Percentiles rank a stretch among this genome's conserved stretches.
Conservation (phyloP, 2,329 filamentous ascomycete genomes). For the Apiospora aurea region DNA sequence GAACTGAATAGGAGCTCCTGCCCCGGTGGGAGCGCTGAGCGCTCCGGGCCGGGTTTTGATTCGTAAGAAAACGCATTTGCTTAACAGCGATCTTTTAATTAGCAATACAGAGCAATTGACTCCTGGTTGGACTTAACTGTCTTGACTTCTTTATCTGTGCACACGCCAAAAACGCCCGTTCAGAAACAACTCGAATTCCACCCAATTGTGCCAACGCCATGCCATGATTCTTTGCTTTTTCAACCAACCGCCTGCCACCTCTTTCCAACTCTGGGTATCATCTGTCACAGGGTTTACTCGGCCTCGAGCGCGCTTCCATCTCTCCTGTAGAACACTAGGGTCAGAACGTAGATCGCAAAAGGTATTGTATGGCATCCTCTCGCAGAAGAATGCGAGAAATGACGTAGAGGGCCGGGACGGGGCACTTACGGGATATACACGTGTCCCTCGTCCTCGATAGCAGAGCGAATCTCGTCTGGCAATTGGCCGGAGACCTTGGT, state of each 20-base stretch:
- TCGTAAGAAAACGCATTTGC: neutral
- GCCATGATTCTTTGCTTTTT: constrained; percentile 21
- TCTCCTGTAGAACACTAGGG: neutral
- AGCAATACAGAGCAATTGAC: constrained; percentile 22
- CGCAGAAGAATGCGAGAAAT: neutral
- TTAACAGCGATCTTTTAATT: constrained; percentile 6
- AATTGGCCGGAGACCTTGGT: constrained; percentile 89
- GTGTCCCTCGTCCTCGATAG: constrained; percentile 69
- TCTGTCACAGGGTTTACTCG: constrained; percentile 18
- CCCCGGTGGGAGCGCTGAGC: neutral
- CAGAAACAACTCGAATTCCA: constrained; percentile 2
- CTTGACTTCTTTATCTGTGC: constrained; percentile 5
- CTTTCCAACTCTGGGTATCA: constrained; percentile 16
- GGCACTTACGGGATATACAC: constrained; percentile 68
- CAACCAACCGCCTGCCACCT: neutral
- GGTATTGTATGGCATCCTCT: neutral
- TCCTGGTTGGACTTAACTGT: constrained; percentile 17
- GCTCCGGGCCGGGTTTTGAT: neutral
- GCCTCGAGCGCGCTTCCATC: constrained; percentile 23
- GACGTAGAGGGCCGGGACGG: constrained; percentile 48
- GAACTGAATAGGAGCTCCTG: neutral
- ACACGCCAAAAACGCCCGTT: constrained; percentile 21
- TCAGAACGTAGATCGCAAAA: neutral
- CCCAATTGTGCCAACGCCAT: constrained; percentile 21
- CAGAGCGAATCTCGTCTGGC: constrained; percentile 68